Evolutionary conservation across 2,329 filamentous ascomycete genomes (phyloP).

Genomic region (Pseudogymnoascus pannorum): DNA sequence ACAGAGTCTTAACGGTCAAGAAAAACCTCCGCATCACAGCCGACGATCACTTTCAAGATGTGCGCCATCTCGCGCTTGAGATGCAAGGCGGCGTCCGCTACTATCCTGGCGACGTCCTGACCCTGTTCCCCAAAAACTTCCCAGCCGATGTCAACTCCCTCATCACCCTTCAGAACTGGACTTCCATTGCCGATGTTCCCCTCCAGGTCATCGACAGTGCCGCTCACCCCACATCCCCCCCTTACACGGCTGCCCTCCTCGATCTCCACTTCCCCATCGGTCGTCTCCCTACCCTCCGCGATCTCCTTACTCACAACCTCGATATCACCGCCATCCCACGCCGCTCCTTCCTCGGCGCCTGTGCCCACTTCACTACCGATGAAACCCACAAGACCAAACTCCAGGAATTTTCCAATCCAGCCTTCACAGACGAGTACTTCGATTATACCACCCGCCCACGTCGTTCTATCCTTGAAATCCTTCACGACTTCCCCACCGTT

Average conservation of each 20-base stretch:
- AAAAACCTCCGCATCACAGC: constrained; percentile 72
- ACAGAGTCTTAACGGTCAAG: constrained; percentile 43
- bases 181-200: constrained; percentile 58
- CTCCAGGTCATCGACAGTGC: constrained; percentile 45
- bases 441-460: constrained; percentile 91
- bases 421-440: constrained; percentile 83
- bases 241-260: constrained; percentile 29
- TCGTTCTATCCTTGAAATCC: constrained; percentile 82
- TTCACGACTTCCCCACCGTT: constrained; percentile 82
- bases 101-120: constrained; percentile 71
- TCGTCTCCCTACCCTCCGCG: constrained; percentile 49
- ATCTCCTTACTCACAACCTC: constrained; percentile 71
- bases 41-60: constrained; percentile 81
- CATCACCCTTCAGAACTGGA: constrained; percentile 74
- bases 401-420: constrained; percentile 71
- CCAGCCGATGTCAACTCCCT: constrained; percentile 70
- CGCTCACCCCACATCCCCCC: constrained; percentile 17
- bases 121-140: constrained; percentile 83
- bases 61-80: constrained; percentile 66
- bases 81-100: constrained; percentile 36
- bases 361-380: constrained; percentile 69
- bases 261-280: constrained; percentile 32
- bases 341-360: constrained; percentile 73
- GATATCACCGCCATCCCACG: constrained; percentile 87
- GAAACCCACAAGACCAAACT: constrained; percentile 71